Evolutionary conservation across 208 protist species (phyloP).

Genomic region (Leptomonas pyrrhocoris): DNA sequence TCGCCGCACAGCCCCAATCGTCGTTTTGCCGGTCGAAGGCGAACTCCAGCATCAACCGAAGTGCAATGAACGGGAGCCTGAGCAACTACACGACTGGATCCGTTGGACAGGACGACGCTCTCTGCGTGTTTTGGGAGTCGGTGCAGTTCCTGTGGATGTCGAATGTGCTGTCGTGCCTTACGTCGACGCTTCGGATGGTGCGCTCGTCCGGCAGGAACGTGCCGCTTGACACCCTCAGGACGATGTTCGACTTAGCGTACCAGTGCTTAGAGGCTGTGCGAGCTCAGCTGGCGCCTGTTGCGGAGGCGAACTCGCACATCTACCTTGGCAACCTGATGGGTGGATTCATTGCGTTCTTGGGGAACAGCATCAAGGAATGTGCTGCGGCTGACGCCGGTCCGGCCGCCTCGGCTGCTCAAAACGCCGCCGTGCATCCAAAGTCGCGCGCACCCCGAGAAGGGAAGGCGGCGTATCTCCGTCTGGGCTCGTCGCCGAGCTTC

Average conservation of each 20-base stretch:
- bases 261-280: background rate
- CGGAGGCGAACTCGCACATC: background rate
- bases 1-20: background rate
- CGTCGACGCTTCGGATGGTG: background rate
- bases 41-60: background rate
- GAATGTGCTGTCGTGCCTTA: background rate
- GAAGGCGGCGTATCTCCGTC: background rate
- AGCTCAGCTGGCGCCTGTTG: background rate
- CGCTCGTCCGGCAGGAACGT: background rate
- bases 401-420: too few relatives aligned
- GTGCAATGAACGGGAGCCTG: too few relatives aligned
- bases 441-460: background rate
- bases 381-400: background rate
- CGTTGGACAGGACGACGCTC: background rate
- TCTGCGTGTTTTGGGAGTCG: slow-evolving; percentile 3
- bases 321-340: background rate
- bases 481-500: background rate
- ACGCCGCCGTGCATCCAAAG: too few relatives aligned
- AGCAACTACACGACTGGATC: background rate
- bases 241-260: background rate
- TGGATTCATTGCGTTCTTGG: background rate
- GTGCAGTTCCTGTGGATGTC: background rate
- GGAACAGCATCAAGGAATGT: background rate
- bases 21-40: background rate
- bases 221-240: background rate